Percentiles rank a stretch among this genome's conserved stretches.
phyloP scores from a whole-genome alignment of 306 rosid species.

The Inga oerstediana region DNA sequence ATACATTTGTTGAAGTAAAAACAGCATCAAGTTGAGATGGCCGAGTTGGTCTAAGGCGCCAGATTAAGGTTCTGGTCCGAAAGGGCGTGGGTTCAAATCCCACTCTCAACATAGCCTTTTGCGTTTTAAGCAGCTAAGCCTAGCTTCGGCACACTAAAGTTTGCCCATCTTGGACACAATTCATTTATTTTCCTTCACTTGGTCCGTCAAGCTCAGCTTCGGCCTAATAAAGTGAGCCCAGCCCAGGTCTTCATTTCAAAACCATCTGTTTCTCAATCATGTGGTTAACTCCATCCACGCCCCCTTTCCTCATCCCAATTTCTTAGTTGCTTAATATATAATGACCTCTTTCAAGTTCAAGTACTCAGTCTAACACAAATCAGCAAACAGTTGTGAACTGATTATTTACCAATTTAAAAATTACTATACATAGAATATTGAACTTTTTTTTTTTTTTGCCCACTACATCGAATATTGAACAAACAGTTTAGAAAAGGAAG shows the following conservation, averaged over 20 bases:
- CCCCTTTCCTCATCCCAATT: not conserved
- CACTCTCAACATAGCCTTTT: not conserved
- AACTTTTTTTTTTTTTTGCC: not conserved
- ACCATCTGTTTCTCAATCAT: not conserved
- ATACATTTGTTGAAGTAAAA: too few species aligned
- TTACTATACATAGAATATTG: not conserved
- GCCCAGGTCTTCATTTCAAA: not conserved
- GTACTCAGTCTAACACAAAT: not conserved
- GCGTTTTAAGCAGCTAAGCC: not conserved
- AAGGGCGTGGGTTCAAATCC: conserved; percentile 22
- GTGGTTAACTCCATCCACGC: too few species aligned
- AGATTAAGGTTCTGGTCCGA: conserved; percentile 19
- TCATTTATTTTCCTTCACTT: too few species aligned
- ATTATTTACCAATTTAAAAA: not conserved
- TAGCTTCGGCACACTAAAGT: not conserved
- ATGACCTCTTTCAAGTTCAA: not conserved
- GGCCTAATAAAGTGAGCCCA: too few species aligned
- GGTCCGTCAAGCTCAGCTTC: too few species aligned
- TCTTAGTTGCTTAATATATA: too few species aligned
- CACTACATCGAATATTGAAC: not conserved
- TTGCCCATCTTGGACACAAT: not conserved
- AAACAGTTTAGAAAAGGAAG: too few species aligned
- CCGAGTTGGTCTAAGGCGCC: conserved; percentile 24
- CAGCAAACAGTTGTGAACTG: not conserved
- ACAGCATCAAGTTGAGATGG: not conserved